Conservation (phyloP, 2,329 filamentous ascomycete genomes). For the Aureobasidium sp. region DNA sequence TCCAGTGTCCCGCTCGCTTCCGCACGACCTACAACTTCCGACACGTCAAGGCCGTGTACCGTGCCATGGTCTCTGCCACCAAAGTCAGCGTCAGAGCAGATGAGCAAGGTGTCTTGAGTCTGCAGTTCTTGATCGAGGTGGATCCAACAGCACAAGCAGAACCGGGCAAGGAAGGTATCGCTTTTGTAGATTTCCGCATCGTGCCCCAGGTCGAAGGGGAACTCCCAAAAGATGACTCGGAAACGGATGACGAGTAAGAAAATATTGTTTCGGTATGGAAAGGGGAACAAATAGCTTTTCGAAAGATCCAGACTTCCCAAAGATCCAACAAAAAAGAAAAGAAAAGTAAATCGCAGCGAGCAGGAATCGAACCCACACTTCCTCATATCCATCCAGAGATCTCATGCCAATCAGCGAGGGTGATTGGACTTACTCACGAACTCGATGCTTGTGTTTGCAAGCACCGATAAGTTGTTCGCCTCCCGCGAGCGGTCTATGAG, state of each 20-base stretch:
- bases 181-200: constrained; percentile 76
- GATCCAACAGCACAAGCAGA: constrained; percentile 36
- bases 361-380: neutral
- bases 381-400: neutral
- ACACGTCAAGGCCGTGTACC: constrained; percentile 71
- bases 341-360: neutral
- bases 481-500: neutral
- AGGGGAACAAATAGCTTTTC: too few relatives aligned
- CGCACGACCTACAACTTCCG: constrained; percentile 77
- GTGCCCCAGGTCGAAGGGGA: constrained; percentile 61
- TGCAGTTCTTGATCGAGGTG: constrained; percentile 94
- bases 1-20: constrained; percentile 50
- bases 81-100: constrained; percentile 91
- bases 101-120: constrained; percentile 76
- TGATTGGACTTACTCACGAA: neutral
- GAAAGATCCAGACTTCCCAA: too few relatives aligned
- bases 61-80: constrained; percentile 86
- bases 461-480: neutral
- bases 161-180: constrained; percentile 35
- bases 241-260: neutral
- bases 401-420: neutral
- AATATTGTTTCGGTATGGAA: too few relatives aligned
- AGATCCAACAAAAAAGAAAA: neutral
- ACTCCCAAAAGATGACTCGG: constrained; percentile 21
- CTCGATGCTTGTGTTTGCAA: neutral